These are phyloP conservation scores for Leonotis leonurus DNA, from an alignment of 257 asterid genomes.

Conservation along the genomic window DNA sequence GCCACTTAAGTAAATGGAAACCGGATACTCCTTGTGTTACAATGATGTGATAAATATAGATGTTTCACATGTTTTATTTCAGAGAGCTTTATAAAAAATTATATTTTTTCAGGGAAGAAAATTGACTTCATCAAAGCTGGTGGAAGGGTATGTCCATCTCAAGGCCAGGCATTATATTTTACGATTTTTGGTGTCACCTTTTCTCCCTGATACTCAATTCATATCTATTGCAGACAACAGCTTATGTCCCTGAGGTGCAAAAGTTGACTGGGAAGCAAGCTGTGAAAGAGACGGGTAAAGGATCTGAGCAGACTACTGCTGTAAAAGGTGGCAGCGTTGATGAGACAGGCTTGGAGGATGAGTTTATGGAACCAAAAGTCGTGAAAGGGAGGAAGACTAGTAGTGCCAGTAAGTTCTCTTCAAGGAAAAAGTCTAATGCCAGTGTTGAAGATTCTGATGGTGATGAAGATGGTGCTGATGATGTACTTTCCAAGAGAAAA, in stretches of 20 bases:
- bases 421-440: slow-evolving; percentile 28
- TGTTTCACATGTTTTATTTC: slow-evolving; percentile 1
- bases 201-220: not conserved
- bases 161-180: not conserved
- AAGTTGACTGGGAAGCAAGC: slow-evolving; percentile 58
- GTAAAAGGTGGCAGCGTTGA: slow-evolving; percentile 25
- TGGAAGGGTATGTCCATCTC: slow-evolving; percentile 67
- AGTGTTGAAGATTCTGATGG: slow-evolving; percentile 21
- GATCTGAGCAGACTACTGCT: slow-evolving; percentile 22
- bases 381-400: slow-evolving; percentile 27
- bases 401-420: slow-evolving; percentile 28
- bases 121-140: slow-evolving; percentile 88
- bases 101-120: slow-evolving; percentile 61
- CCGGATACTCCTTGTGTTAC: slow-evolving; percentile 12
- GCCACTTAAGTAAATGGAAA: slow-evolving; percentile 15
- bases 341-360: slow-evolving; percentile 37
- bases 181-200: not conserved
- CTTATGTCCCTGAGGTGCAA: slow-evolving; percentile 88
- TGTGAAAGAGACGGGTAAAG: slow-evolving; percentile 35
- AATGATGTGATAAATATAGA: not conserved
- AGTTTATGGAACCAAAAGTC: slow-evolving; percentile 20
- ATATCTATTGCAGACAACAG: slow-evolving; percentile 65
- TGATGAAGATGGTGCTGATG: slow-evolving; percentile 26
- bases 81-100: slow-evolving; percentile 17
- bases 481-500: slow-evolving; percentile 25